Evolutionary conservation across 2,329 filamentous ascomycete genomes (phyloP).

Genomic region (Aspergillus felis): DNA sequence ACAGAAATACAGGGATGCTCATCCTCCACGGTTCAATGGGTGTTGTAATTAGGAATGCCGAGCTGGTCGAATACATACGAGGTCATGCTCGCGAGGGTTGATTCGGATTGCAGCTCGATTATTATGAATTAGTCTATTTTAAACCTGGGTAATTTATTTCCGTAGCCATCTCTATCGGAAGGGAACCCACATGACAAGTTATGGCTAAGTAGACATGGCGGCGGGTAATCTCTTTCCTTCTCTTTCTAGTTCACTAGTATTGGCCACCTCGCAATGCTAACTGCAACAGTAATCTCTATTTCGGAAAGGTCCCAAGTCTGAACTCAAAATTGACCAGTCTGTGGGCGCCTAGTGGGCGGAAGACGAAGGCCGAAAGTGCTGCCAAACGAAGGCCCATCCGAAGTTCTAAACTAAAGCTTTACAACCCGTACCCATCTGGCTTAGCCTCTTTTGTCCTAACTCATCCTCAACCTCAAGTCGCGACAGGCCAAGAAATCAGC

Average conservation of each 20-base stretch:
- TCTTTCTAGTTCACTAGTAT: not conserved
- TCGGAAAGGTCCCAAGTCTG: not conserved
- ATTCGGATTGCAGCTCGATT: too few relatives aligned
- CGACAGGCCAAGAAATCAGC: not conserved
- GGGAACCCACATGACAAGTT: not conserved
- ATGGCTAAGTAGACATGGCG: not conserved
- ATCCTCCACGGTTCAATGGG: not conserved
- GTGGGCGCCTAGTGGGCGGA: not conserved
- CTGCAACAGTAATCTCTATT: not conserved
- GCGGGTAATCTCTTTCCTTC: too few relatives aligned
- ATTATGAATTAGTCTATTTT: not conserved
- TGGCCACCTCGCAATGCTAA: not conserved
- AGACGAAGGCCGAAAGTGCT: not conserved
- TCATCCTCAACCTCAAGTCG: not conserved
- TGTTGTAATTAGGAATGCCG: not conserved
- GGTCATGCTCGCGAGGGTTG: not conserved
- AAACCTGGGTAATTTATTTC: not conserved
- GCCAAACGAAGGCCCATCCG: not conserved
- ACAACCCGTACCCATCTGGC: too few relatives aligned
- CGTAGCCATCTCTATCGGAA: not conserved
- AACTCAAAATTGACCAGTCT: not conserved
- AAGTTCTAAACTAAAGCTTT: not conserved
- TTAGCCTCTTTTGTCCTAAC: not conserved
- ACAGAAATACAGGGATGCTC: not conserved
- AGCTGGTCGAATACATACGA: not conserved